phyloP scores from a whole-genome alignment of 179 eudicot species.

The Patellifolia procumbens region DNA sequence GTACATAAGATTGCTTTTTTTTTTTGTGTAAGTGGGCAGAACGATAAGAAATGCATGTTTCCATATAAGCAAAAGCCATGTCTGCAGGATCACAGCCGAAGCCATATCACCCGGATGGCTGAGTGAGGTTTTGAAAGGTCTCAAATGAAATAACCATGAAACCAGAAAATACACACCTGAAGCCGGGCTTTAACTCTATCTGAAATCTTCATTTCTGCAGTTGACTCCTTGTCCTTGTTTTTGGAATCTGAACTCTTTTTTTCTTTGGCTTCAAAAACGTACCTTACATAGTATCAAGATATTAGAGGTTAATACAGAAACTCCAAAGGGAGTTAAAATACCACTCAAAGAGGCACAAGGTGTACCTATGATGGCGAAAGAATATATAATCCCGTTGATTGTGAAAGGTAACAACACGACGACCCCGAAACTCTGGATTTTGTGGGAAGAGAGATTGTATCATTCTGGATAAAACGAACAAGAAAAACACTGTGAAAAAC shows the following conservation, averaged over 20 bases:
- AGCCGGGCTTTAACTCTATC: conserved; percentile 70
- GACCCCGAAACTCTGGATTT: conserved; percentile 88
- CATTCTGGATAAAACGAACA: conserved; percentile 43
- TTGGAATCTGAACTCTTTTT: conserved; percentile 48
- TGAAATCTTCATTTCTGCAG: conserved; percentile 36
- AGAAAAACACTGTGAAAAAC: conserved; percentile 19
- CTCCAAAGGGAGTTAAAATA: background rate
- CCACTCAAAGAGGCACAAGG: background rate
- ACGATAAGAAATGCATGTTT: background rate
- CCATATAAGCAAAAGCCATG: background rate
- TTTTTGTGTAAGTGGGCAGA: background rate
- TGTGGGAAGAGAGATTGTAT: conserved; percentile 93
- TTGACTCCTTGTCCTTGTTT: conserved; percentile 40
- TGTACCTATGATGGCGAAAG: conserved; percentile 95
- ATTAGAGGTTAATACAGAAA: conserved; percentile 6
- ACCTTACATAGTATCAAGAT: conserved; percentile 36
- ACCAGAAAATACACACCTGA: conserved; percentile 57
- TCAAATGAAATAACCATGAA: background rate
- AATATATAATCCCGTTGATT: conserved; percentile 95
- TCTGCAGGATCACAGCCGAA: too few relatives aligned
- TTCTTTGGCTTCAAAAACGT: conserved; percentile 79
- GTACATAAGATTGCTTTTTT: background rate
- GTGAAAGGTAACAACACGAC: conserved; percentile 95
- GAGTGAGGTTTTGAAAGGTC: background rate
- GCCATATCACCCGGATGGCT: background rate